These are phyloP conservation scores for Trametes maxima DNA, from an alignment of 768 basidiomycete species.

Conservation along the genomic window DNA sequence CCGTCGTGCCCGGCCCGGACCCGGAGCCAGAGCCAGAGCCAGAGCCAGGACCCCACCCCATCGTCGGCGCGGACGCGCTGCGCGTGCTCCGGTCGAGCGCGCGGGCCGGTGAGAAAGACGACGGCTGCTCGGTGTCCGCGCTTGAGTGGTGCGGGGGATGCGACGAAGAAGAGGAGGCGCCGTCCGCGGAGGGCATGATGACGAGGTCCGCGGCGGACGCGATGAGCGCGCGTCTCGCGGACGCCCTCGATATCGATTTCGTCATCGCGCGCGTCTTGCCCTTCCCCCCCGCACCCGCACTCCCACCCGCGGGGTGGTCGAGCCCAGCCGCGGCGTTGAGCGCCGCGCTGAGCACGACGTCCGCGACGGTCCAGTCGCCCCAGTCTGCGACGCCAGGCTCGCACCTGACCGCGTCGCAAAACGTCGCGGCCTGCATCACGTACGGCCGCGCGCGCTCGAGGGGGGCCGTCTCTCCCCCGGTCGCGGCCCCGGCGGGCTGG, in stretches of 20 bases:
- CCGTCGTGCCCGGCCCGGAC: neutral
- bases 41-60: neutral
- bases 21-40: neutral
- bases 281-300: neutral
- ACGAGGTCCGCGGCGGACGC: conserved; percentile 36
- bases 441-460: conserved; percentile 32
- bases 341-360: conserved; percentile 37
- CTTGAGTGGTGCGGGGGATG: too few species aligned
- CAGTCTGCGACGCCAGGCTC: conserved; percentile 17
- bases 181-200: conserved; percentile 26
- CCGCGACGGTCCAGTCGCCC: conserved; percentile 38
- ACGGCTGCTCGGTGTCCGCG: too few species aligned
- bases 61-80: conserved; percentile 8
- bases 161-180: neutral
- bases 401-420: conserved; percentile 28
- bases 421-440: conserved; percentile 32
- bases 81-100: conserved; percentile 1
- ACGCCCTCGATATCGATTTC: neutral
- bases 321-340: conserved; percentile 32
- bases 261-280: conserved; percentile 3
- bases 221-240: conserved; percentile 34
- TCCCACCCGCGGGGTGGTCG: neutral
- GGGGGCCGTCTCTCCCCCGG: conserved; percentile 12
- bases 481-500: conserved; percentile 14
- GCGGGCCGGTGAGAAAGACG: neutral